Evolutionary conservation across 208 protist species (phyloP), one percentile per base, ranked within the genome.

Genomic region (Acanthamoeba castellanii): DNA sequence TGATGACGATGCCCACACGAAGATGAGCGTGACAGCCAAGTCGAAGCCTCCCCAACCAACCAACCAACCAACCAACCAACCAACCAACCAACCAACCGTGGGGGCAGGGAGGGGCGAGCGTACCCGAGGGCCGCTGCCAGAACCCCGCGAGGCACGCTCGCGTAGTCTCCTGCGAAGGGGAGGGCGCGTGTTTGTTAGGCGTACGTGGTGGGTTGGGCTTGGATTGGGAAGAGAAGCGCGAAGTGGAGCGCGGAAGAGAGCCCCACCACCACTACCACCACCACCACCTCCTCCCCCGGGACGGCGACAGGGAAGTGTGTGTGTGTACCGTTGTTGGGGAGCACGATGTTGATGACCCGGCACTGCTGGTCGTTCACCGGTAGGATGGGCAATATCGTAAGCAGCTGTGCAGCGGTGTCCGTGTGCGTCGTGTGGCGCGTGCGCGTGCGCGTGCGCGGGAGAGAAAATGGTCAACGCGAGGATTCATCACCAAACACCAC

Each of bases 271-370:
- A 8, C 64, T 70, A n/a, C n/a, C n/a, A n/a, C n/a, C n/a, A n/a
- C 16, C 3, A 42, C 27, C 9, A 8, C 27, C 70, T 45, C 34
- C 3, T 20, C 11, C 27, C 13, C 27, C n/a, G n/a, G n/a, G 37
- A 42, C 37, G 3, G 37, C 37, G 37, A 42, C 1, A 42, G 37
- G 37, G 37, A 42, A 42, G 68, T 13, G 22, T 14, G 32, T 14
- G 13, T 7, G 37, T 1, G 37, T 13, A 89, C 52, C 45, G n/a
- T 89, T 89, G 47, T 89, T 89, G 52, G 81, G 81, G 13, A 89
- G 55, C 81, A 89, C 52, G 34, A 89, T 42, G 47, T 89, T 89
- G 81, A 89, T 89, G 20, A 89, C 72, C 20, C 72, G 72, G 22
- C 72, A 81, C 22, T 81, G 72, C 16, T 66, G 45, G 81, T 89